phyloP scores from a whole-genome alignment of 441 rosid species.

The Mallotus repandus region DNA sequence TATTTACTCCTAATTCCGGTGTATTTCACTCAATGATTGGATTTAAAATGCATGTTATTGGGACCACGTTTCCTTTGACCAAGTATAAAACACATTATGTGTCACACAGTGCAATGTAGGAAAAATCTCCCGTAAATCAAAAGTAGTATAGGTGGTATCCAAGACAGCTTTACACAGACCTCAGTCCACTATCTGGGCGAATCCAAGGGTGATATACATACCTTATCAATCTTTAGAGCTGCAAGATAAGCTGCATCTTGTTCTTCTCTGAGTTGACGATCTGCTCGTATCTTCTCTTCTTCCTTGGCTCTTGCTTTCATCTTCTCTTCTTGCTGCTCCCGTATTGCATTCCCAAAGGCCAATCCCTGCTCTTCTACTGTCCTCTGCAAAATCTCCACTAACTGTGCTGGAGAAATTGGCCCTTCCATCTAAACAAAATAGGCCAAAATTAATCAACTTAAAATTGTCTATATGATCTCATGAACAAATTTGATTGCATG shows the following conservation, averaged over 20 bases:
- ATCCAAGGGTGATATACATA: constrained; percentile 8
- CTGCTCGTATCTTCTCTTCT: constrained; percentile 43
- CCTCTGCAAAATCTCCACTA: constrained; percentile 61
- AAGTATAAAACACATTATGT: too few relatives aligned
- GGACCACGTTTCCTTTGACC: too few relatives aligned
- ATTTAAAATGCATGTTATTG: too few relatives aligned
- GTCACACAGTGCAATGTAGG: too few relatives aligned
- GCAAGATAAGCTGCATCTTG: constrained; percentile 56
- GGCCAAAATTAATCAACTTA: not conserved
- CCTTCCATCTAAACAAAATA: constrained; percentile 48
- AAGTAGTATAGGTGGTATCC: too few relatives aligned
- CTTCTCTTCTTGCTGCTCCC: constrained; percentile 30
- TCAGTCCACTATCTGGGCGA: too few relatives aligned
- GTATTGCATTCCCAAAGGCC: constrained; percentile 39
- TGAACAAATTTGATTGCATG: too few relatives aligned
- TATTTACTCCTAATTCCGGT: too few relatives aligned
- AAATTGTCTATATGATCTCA: not conserved
- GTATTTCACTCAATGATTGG: too few relatives aligned
- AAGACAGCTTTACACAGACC: too few relatives aligned
- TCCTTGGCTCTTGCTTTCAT: constrained; percentile 28
- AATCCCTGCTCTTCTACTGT: constrained; percentile 57
- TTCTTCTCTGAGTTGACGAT: constrained; percentile 50
- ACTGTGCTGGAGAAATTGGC: constrained; percentile 49
- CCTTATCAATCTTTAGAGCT: constrained; percentile 53
- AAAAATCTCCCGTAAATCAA: too few relatives aligned